Conservation (phyloP, 1,139 yeast species). For the Petasospora fabianii region DNA sequence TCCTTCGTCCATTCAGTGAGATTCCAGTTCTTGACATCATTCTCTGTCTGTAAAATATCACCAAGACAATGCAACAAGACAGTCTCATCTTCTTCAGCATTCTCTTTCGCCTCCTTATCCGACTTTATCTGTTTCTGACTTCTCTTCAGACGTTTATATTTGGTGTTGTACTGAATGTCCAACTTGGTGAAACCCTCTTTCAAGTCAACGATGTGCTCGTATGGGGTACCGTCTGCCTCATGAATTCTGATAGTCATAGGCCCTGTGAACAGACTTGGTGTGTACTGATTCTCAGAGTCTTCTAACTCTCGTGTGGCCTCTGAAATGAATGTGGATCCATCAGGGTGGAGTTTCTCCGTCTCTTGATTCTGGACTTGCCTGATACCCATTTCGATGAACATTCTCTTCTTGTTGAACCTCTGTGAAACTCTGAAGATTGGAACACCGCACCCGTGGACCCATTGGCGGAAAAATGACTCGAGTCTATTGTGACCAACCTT, state of each 20-base stretch:
- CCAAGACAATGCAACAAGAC: slow-evolving; percentile 65
- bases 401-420: slow-evolving; percentile 86
- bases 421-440: slow-evolving; percentile 89
- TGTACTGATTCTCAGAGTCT: neutral
- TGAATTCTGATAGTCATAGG: slow-evolving; percentile 97
- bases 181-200: slow-evolving; percentile 82
- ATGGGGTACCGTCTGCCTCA: slow-evolving; percentile 99
- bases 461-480: slow-evolving; percentile 82
- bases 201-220: slow-evolving; percentile 92
- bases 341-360: slow-evolving; percentile 50
- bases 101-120: slow-evolving; percentile 32
- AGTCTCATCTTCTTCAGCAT: slow-evolving; percentile 35
- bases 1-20: slow-evolving; percentile 70
- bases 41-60: slow-evolving; percentile 60
- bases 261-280: slow-evolving; percentile 57
- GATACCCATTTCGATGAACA: slow-evolving; percentile 91
- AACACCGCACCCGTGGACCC: slow-evolving; percentile 89
- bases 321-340: slow-evolving; percentile 35
- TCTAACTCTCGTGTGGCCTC: slow-evolving; percentile 33
- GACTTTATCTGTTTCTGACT: slow-evolving; percentile 48
- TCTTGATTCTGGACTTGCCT: slow-evolving; percentile 82
- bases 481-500: slow-evolving; percentile 85
- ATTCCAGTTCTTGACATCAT: slow-evolving; percentile 69
- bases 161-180: slow-evolving; percentile 93
- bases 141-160: slow-evolving; percentile 70